Conservation (phyloP, 2,329 filamentous ascomycete genomes). For the Aspergillus floridensis region DNA sequence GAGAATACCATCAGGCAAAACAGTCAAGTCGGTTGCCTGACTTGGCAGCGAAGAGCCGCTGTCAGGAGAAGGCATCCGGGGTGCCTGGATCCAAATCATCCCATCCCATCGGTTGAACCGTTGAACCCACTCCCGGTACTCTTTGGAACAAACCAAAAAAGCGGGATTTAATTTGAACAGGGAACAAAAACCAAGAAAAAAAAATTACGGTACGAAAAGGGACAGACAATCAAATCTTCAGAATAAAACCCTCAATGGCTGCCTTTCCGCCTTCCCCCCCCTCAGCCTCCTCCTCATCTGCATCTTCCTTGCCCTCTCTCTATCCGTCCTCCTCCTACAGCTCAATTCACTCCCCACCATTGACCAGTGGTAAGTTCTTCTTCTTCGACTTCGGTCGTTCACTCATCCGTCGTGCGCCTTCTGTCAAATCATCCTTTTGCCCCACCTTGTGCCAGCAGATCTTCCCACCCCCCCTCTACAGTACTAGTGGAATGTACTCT, state of each 20-base stretch:
- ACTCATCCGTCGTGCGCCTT: neutral
- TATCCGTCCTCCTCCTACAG: slow-evolving; percentile 33
- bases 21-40: neutral
- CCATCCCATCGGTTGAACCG: neutral
- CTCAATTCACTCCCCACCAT: slow-evolving; percentile 22
- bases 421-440: neutral
- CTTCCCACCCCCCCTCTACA: neutral
- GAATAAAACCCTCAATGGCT: slow-evolving; percentile 13
- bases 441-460: slow-evolving; percentile 4
- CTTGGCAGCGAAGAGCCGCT: neutral
- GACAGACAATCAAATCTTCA: slow-evolving; percentile 1
- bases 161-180: neutral
- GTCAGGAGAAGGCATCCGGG: slow-evolving; percentile 7
- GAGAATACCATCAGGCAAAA: neutral
- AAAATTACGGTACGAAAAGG: slow-evolving; percentile 4
- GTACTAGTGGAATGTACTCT: neutral
- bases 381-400: neutral
- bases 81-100: slow-evolving; percentile 4
- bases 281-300: slow-evolving; percentile 19
- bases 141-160: neutral
- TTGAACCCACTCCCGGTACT: slow-evolving; percentile 1
- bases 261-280: slow-evolving; percentile 18
- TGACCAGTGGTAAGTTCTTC: slow-evolving; percentile 16
- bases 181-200: neutral
- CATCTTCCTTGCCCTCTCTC: slow-evolving; percentile 25